Evolutionary conservation across 805 yeast genomes (phyloP).

Genomic region (Myxozyma lipomycoides): DNA sequence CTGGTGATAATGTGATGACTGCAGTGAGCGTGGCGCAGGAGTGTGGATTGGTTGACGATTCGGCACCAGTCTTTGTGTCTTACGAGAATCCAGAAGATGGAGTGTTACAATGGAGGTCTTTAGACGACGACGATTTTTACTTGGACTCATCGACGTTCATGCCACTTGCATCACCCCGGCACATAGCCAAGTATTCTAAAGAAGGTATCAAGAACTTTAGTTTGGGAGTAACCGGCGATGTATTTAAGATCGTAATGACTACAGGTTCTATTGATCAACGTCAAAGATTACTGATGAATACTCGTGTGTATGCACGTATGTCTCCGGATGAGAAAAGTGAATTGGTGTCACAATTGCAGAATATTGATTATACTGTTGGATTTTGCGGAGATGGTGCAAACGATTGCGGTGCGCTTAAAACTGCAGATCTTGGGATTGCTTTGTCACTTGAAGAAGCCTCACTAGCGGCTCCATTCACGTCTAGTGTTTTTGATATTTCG

Average conservation of each 20-base stretch:
- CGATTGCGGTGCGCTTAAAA: conserved; percentile 97
- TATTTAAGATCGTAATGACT: conserved; percentile 70
- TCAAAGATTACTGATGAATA: conserved; percentile 58
- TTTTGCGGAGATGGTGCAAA: conserved; percentile 99
- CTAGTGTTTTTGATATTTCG: conserved; percentile 81
- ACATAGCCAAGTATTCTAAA: conserved; percentile 37
- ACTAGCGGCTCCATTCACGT: conserved; percentile 97
- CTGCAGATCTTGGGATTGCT: conserved; percentile 96
- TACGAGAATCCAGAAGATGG: conserved; percentile 16
- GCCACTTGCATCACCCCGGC: conserved; percentile 25
- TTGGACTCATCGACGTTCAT: conserved; percentile 62
- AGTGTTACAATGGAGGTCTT: conserved; percentile 40
- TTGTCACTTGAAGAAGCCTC: conserved; percentile 97
- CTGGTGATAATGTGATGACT: conserved; percentile 93
- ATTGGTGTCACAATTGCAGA: conserved; percentile 79
- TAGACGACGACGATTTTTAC: conserved; percentile 44
- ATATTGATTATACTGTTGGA: conserved; percentile 85
- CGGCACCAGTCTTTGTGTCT: conserved; percentile 48
- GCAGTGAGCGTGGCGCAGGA: conserved; percentile 91
- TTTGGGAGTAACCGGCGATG: conserved; percentile 89
- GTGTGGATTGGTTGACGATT: conserved; percentile 58
- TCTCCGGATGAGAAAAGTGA: conserved; percentile 99
- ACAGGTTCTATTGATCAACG: conserved; percentile 41
- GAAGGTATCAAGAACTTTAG: conserved; percentile 45
- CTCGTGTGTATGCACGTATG: conserved; percentile 90